These are phyloP conservation scores for Lasiodiplodia theobromae DNA, from an alignment of 2,329 filamentous ascomycete genomes.

Conservation along the genomic window DNA sequence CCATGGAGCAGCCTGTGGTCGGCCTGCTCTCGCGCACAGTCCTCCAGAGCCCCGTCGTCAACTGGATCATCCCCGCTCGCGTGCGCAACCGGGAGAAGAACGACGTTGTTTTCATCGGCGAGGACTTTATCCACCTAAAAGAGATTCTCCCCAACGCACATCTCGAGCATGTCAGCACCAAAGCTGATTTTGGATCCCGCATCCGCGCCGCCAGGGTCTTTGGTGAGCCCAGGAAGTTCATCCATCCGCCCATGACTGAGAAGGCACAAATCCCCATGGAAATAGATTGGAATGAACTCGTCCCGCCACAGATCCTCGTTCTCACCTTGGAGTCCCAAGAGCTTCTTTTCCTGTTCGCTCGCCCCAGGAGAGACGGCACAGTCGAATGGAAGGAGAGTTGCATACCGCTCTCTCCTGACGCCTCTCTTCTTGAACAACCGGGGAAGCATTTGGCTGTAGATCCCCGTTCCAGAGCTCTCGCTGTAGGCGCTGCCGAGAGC, in stretches of 20 bases:
- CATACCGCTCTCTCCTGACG: constrained; percentile 65
- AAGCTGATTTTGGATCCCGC: constrained; percentile 77
- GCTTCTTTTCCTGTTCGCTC: constrained; percentile 78
- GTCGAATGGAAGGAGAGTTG: constrained; percentile 68
- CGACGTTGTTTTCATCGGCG: constrained; percentile 86
- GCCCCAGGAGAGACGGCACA: constrained; percentile 49
- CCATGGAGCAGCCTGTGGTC: constrained; percentile 57
- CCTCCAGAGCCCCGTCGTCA: constrained; percentile 75
- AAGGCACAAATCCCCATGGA: constrained; percentile 42
- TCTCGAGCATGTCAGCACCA: constrained; percentile 75
- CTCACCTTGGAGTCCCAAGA: constrained; percentile 77
- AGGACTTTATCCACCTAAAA: constrained; percentile 81
- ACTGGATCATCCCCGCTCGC: constrained; percentile 80
- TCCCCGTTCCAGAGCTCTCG: constrained; percentile 69
- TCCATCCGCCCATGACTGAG: constrained; percentile 25
- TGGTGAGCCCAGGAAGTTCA: constrained; percentile 52
- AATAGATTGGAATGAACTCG: constrained; percentile 42
- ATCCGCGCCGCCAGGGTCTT: constrained; percentile 83
- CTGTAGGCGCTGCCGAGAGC: constrained; percentile 73
- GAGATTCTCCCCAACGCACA: constrained; percentile 74
- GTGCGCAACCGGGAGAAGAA: constrained; percentile 74
- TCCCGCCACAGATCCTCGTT: constrained; percentile 80
- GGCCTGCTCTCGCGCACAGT: constrained; percentile 83
- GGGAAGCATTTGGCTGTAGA: constrained; percentile 78
- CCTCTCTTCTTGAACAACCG: constrained; percentile 61